These are phyloP conservation scores for Aureobasidium leucospermi DNA, from an alignment of 2,329 filamentous ascomycete species.

Conservation along the genomic window DNA sequence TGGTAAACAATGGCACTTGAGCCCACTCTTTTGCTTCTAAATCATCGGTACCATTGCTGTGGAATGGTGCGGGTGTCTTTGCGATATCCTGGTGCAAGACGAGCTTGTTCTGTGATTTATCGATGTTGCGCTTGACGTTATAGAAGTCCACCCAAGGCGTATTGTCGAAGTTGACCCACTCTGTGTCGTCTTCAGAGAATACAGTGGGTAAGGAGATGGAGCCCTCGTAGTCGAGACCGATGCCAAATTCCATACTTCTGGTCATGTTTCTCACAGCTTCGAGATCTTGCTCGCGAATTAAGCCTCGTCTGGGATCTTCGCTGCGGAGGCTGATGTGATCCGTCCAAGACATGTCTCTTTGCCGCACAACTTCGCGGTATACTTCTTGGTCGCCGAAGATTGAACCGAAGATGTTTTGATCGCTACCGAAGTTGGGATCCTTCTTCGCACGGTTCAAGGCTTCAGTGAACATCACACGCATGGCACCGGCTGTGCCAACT, in stretches of 20 bases:
- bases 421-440: slow-evolving; percentile 24
- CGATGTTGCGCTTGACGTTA: slow-evolving; percentile 17
- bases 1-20: slow-evolving; percentile 14
- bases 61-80: slow-evolving; percentile 13
- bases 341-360: slow-evolving; percentile 25
- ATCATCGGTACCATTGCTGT: slow-evolving; percentile 7
- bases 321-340: slow-evolving; percentile 13
- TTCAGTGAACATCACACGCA: slow-evolving; percentile 23
- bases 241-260: slow-evolving; percentile 28
- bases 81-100: slow-evolving; percentile 18
- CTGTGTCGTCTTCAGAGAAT: slow-evolving; percentile 24
- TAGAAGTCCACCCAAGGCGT: slow-evolving; percentile 13
- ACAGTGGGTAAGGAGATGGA: slow-evolving; percentile 23
- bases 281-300: slow-evolving; percentile 22
- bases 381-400: slow-evolving; percentile 29
- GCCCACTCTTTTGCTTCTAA: slow-evolving; percentile 13
- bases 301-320: neutral
- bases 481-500: slow-evolving; percentile 22
- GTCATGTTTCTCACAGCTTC: slow-evolving; percentile 20
- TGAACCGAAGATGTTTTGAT: slow-evolving; percentile 31
- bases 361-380: slow-evolving; percentile 24
- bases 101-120: slow-evolving; percentile 14
- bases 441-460: slow-evolving; percentile 26
- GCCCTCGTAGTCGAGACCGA: slow-evolving; percentile 25
- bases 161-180: slow-evolving; percentile 21